Conservation (phyloP, 1,284 basidiomycete genomes). For the Neotropicomus parvogracilis region DNA sequence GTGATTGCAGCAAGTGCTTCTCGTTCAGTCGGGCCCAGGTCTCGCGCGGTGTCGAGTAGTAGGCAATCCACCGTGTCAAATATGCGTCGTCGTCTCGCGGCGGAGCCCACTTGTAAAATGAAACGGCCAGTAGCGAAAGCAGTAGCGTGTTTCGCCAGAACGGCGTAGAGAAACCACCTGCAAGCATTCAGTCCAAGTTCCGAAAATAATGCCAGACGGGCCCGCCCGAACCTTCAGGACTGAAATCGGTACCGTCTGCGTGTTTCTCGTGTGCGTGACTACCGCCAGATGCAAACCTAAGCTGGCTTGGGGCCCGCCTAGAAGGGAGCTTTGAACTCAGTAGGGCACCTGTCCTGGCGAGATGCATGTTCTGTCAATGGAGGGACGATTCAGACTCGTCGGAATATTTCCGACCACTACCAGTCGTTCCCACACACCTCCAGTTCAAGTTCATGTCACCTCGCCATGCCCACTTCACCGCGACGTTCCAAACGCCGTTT, state of each 20-base stretch:
- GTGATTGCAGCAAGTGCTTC: constrained; percentile 51
- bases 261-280: constrained; percentile 37
- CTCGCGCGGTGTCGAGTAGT: constrained; percentile 48
- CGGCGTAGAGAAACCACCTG: constrained; percentile 52
- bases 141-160: constrained; percentile 61
- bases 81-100: constrained; percentile 53
- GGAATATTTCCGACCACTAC: neutral
- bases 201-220: constrained; percentile 3
- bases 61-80: constrained; percentile 59
- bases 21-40: constrained; percentile 52
- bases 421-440: constrained; percentile 20
- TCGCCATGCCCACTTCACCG: constrained; percentile 32
- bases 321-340: constrained; percentile 27
- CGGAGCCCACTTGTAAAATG: constrained; percentile 66
- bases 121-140: constrained; percentile 44
- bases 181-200: constrained; percentile 8
- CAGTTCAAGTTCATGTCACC: neutral
- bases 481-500: constrained; percentile 33
- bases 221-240: constrained; percentile 61
- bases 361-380: constrained; percentile 18
- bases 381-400: too few relatives aligned
- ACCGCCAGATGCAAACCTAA: constrained; percentile 39
- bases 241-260: constrained; percentile 43
- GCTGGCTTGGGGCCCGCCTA: constrained; percentile 24
- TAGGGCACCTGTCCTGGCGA: constrained; percentile 36